phyloP scores from a whole-genome alignment of 2,329 filamentous ascomycete genomes.

The Coniochaeta sp. region DNA sequence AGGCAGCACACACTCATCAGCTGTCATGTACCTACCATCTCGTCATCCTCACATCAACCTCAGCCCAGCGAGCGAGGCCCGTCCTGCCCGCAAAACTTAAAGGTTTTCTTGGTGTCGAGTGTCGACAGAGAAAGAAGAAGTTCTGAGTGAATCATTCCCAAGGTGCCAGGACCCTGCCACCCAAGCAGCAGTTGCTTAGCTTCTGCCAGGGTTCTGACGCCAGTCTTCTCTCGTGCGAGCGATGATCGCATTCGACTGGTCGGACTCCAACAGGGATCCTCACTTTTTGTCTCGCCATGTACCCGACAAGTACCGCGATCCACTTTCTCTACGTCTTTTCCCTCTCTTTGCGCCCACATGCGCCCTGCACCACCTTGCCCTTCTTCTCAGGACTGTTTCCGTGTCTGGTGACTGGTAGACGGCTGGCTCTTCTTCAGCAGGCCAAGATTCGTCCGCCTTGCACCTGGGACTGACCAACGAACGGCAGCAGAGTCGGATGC shows the following conservation, averaged over 20 bases:
- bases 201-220: too few relatives aligned
- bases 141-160: too few relatives aligned
- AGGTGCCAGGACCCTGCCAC: too few relatives aligned
- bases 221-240: too few relatives aligned
- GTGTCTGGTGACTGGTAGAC: constrained; percentile 1
- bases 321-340: not conserved
- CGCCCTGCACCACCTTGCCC: not conserved
- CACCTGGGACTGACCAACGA: constrained; percentile 1
- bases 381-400: too few relatives aligned
- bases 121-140: too few relatives aligned
- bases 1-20: not conserved
- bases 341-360: not conserved
- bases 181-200: too few relatives aligned
- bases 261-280: not conserved
- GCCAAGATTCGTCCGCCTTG: constrained; percentile 1
- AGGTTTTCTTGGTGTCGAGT: not conserved
- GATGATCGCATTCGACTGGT: not conserved
- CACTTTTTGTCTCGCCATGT: not conserved
- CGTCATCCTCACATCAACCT: not conserved
- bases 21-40: not conserved
- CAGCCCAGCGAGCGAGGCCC: not conserved
- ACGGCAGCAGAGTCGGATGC: not conserved
- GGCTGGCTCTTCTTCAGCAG: not conserved
- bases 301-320: not conserved
- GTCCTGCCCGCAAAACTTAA: not conserved